Percentiles rank a stretch among this genome's conserved stretches.
Conservation (phyloP, 768 basidiomycete genomes). For the Phlebiopsis gigantea region DNA sequence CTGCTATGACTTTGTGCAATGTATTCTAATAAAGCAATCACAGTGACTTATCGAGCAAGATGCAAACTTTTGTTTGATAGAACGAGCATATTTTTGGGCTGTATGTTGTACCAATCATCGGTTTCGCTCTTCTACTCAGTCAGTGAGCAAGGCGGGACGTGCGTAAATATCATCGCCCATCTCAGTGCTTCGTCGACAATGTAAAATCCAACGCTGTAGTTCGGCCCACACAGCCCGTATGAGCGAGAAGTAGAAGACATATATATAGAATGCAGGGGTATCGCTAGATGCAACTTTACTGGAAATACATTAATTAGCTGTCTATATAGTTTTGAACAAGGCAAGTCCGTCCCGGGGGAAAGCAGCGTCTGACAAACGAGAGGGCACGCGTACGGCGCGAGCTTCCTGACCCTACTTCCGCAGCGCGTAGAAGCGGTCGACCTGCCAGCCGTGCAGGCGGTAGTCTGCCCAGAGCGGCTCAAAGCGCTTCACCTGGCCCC, state of each 20-base stretch:
- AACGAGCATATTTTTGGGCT: too few relatives aligned
- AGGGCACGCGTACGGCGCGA: background rate
- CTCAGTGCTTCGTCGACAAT: too few relatives aligned
- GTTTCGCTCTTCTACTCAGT: too few relatives aligned
- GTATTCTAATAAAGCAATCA: too few relatives aligned
- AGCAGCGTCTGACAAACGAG: background rate
- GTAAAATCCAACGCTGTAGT: too few relatives aligned
- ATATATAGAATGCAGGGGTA: background rate
- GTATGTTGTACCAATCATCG: too few relatives aligned
- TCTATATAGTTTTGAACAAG: background rate
- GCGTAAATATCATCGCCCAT: background rate
- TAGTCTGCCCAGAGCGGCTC: slow-evolving; percentile 2
- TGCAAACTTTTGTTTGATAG: too few relatives aligned
- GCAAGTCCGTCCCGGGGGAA: background rate
- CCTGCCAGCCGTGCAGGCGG: slow-evolving; percentile 8
- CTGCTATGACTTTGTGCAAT: too few relatives aligned
- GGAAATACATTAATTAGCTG: background rate
- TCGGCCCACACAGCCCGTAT: too few relatives aligned
- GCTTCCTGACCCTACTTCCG: too few relatives aligned
- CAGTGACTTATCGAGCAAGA: too few relatives aligned
- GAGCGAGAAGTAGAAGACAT: background rate
- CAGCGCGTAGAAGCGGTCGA: slow-evolving; percentile 7
- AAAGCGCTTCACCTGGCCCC: slow-evolving; percentile 8
- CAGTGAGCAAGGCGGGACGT: background rate
- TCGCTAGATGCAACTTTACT: background rate